Evolutionary conservation across 2,329 filamentous ascomycete genomes (phyloP).

Genomic region (Calonectria crousiana): DNA sequence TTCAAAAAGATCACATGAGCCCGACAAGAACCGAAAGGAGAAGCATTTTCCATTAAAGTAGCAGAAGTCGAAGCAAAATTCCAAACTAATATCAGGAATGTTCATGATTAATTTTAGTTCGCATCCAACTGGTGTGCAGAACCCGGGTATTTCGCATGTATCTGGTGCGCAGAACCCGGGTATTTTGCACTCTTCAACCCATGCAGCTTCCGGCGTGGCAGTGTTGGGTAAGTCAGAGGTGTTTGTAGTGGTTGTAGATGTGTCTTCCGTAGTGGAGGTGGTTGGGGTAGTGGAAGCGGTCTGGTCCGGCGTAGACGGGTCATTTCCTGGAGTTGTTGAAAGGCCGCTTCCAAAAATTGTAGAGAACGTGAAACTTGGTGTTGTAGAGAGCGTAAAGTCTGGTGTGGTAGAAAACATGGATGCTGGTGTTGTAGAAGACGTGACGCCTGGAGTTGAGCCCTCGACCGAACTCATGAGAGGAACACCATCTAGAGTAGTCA

Average conservation of each 20-base stretch:
- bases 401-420: background rate
- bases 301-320: background rate
- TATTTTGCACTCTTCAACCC: background rate
- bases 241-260: background rate
- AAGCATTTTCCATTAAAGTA: background rate
- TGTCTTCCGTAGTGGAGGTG: background rate
- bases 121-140: background rate
- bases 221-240: background rate
- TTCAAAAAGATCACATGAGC: background rate
- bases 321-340: background rate
- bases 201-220: background rate
- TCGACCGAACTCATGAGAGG: too few relatives aligned
- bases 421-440: background rate
- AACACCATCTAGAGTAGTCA: background rate
- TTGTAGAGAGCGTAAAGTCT: background rate
- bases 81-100: background rate
- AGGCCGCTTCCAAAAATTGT: background rate
- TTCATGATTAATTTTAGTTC: rapidly evolving
- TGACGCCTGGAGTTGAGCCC: too few relatives aligned
- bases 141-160: background rate
- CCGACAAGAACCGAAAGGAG: background rate
- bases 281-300: background rate
- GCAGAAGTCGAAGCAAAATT: background rate
- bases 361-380: background rate
- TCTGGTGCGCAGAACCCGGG: background rate